Evolutionary conservation across 2,329 filamentous ascomycete genomes (phyloP).

Genomic region (Teratosphaeria viscida): DNA sequence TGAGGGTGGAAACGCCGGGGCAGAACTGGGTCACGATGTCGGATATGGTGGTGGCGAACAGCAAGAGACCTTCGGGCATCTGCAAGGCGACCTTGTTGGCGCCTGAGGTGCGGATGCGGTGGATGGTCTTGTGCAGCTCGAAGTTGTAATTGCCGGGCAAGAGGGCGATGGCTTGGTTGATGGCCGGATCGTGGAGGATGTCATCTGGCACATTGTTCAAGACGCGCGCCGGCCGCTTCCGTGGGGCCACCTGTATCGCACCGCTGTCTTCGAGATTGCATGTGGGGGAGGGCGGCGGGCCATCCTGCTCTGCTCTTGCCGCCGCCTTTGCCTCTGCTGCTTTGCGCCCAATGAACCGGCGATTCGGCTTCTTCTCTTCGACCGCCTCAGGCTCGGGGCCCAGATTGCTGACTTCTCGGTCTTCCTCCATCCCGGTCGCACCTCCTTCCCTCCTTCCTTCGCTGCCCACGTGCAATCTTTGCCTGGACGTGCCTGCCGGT

Average conservation of each 20-base stretch:
- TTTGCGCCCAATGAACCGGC: constrained; percentile 79
- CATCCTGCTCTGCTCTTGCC: constrained; percentile 34
- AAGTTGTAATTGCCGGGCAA: constrained; percentile 96
- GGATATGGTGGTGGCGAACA: constrained; percentile 95
- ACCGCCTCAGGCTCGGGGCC: constrained; percentile 49
- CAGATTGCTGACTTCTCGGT: constrained; percentile 59
- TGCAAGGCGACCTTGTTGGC: constrained; percentile 85
- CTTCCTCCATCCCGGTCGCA: constrained; percentile 57
- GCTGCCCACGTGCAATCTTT: background rate
- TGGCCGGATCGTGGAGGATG: constrained; percentile 72
- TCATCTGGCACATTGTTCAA: constrained; percentile 83
- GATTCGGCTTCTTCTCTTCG: constrained; percentile 63
- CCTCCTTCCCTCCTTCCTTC: background rate
- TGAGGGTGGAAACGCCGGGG: constrained; percentile 79
- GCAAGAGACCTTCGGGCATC: constrained; percentile 86
- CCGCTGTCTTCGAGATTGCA: constrained; percentile 47
- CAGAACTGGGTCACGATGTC: constrained; percentile 95
- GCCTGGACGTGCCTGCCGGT: background rate
- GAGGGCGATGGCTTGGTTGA: constrained; percentile 77
- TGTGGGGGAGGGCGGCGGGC: constrained; percentile 27
- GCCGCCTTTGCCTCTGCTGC: constrained; percentile 55
- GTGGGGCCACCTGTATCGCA: constrained; percentile 60
- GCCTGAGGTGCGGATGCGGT: constrained; percentile 71
- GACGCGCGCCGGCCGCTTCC: constrained; percentile 64
- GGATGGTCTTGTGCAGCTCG: constrained; percentile 96